These are phyloP conservation scores for Salix exigua DNA, from an alignment of 345 rosid species.

Conservation along the genomic window DNA sequence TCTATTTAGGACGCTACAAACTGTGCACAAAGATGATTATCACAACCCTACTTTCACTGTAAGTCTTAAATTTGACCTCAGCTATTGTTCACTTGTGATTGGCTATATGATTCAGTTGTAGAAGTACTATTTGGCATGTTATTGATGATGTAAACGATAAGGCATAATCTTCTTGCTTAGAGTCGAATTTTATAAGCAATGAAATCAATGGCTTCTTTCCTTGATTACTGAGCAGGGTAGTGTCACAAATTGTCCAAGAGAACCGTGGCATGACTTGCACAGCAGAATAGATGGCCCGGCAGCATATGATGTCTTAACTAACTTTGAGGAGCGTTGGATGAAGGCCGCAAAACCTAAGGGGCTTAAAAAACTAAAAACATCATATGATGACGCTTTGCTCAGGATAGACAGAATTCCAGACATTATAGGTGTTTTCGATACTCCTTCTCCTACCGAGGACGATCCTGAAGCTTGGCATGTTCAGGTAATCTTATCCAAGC, in stretches of 20 bases:
- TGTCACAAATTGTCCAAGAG: constrained; percentile 74
- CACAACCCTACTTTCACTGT: constrained; percentile 91
- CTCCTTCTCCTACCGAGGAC: constrained; percentile 37
- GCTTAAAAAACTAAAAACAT: constrained; percentile 60
- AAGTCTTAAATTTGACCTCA: constrained; percentile 23
- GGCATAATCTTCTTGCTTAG: not conserved
- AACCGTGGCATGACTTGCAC: constrained; percentile 99
- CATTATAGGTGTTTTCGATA: constrained; percentile 59
- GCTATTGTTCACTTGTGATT: constrained; percentile 4
- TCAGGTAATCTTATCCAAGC: constrained; percentile 51
- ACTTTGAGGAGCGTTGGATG: constrained; percentile 90
- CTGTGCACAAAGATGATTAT: constrained; percentile 78
- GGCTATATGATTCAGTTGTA: not conserved
- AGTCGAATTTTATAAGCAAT: not conserved
- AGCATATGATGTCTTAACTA: constrained; percentile 87
- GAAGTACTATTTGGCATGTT: not conserved
- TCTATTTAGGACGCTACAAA: constrained; percentile 61
- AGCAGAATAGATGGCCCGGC: constrained; percentile 91
- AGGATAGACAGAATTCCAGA: constrained; percentile 76
- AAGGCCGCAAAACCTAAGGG: constrained; percentile 81
- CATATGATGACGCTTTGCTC: constrained; percentile 83
- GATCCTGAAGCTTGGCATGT: constrained; percentile 87
- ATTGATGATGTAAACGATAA: not conserved
- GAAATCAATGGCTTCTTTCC: not conserved
- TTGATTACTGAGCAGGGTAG: constrained; percentile 44